Base-by-base conservation (phyloP, 169 alveolate genomes). In the Cryptosporidium bovis region DNA sequence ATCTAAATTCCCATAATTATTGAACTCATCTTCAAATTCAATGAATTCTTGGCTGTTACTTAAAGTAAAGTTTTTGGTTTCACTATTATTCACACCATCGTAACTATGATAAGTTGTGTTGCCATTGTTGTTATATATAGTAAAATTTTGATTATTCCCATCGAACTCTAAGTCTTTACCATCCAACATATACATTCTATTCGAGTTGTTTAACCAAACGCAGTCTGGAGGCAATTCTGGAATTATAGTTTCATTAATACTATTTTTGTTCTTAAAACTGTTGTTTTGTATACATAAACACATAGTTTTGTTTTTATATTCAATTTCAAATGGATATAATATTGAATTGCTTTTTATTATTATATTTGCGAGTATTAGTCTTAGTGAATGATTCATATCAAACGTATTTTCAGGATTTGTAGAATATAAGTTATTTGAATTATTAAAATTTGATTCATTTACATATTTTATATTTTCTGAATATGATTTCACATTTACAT, bases 151-250 rank as follows among this genome's bases (percentile, higher is more conserved):
- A 24, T 8, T 40, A 8, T 40, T 40, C 4, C 4, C 10, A 40
- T 40, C 10, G 4, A 8, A 40, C 48, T 40, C 48, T 40, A 40
- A 40, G 10, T 1, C 10, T 40, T 40, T 40, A 8, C 48, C 5
- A 20, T 36, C n/a, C 13, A 15, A 40, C 27, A 6, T 48, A 27
- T 50, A n/a, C 12, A 46, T 50, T 20, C 34, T 29, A 29, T 16
- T 13, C 2, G 82, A 50, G 5, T 58, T 29, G 2, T 27, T 16
- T 50, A 40, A 67, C 84, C 84, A 71, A 3, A 3, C 12, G 24
- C 84, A 71, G 60, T 55, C 29, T 55, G 84, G 84, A 7, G 84
- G 84, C 13, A 50, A 27, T 24, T 67, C 82, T 5, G 82, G 82
- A 4, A 24, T 6, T 7, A 15, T 6, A 16, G 53, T 31, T n/a